Base-by-base conservation (phyloP, 768 basidiomycete genomes). In the Tricholoma sp. region DNA sequence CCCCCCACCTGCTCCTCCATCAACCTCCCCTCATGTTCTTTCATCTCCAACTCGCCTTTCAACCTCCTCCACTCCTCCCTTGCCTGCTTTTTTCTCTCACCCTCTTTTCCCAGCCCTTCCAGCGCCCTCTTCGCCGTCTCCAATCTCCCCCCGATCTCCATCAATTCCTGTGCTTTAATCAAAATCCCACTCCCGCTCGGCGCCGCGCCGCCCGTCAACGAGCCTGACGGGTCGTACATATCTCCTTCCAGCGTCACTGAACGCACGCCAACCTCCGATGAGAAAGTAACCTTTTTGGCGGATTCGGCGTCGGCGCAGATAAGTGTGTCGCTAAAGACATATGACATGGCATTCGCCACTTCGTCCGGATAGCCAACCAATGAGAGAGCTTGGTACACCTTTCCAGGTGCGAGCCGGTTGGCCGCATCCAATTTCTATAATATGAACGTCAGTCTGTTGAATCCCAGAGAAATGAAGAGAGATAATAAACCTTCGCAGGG, bases 181-280 rank as follows among this genome's bases (percentile, higher is more conserved):
- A 98, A 76, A 3, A 88, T 76, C 1, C 90, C 89, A 31, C 80
- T 85, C 21, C 84, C 78, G 59, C 76, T 87, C 0, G 94, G 91
- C 0, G 93, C 86, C 1, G 93, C 83, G 1, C 97, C 97, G 5
- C 97, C 97, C 18, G 87, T 91, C 18, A 99, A 82, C 0, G 91
- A 95, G 6, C 96, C 96, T 7, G 89, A 89, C 2, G 97, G 96
- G 60, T 99, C 97, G 69, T 99, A 98, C 10, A 97, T 84, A 66
- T 98, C 97, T 2, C 97, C 97, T 2, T 92, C 88, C 19, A 97
- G 77, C 6, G 97, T 99, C 49, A 98, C 94, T 9, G 91, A 94
- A 52, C 86, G 86, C 50, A 90, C 84, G 19, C 79, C 77, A 12
- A 88, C 79, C 9, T 83, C 76, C 18, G 67, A 72, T 55, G 84